Conservation (phyloP, 768 basidiomycete species). For the Hericium erinaceus region DNA sequence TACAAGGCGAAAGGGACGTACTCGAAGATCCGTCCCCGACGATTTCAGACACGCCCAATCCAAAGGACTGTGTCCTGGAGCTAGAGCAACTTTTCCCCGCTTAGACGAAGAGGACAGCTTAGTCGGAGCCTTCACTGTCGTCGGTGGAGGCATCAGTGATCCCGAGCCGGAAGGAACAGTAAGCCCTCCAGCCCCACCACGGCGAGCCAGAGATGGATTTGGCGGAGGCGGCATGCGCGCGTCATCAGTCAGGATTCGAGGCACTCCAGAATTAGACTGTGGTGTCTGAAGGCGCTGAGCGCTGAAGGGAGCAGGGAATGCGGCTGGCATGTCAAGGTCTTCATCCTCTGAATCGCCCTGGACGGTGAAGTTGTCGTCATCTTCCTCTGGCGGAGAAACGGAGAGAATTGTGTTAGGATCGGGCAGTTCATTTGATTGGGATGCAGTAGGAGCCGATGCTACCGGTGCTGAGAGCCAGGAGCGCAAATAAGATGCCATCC, state of each 20-base stretch:
- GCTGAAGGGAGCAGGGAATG: slow-evolving; percentile 65
- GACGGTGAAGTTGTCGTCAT: neutral
- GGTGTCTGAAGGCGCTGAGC: slow-evolving; percentile 45
- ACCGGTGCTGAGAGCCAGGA: slow-evolving; percentile 8
- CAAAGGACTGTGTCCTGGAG: slow-evolving; percentile 83
- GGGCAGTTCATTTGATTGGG: neutral
- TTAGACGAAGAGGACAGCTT: slow-evolving; percentile 32
- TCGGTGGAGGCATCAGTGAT: neutral
- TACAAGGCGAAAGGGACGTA: slow-evolving; percentile 24
- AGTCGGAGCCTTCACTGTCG: slow-evolving; percentile 28
- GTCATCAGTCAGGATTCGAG: slow-evolving; percentile 45
- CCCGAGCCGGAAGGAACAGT: neutral
- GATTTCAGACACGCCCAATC: slow-evolving; percentile 91
- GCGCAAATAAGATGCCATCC: slow-evolving; percentile 12
- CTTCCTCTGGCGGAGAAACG: neutral
- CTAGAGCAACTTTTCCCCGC: slow-evolving; percentile 75
- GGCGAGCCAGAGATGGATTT: neutral
- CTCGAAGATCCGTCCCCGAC: slow-evolving; percentile 72
- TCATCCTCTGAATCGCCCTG: slow-evolving; percentile 27
- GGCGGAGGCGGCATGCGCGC: slow-evolving; percentile 35
- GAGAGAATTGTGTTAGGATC: slow-evolving; percentile 7
- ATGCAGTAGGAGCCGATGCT: neutral
- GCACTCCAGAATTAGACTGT: slow-evolving; percentile 26
- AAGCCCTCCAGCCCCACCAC: neutral
- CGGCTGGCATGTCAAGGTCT: slow-evolving; percentile 54